Evolutionary conservation across 2,329 filamentous ascomycete species (phyloP), one percentile per base, ranked within the genome.

Genomic region (Phyllosticta citribraziliensis): DNA sequence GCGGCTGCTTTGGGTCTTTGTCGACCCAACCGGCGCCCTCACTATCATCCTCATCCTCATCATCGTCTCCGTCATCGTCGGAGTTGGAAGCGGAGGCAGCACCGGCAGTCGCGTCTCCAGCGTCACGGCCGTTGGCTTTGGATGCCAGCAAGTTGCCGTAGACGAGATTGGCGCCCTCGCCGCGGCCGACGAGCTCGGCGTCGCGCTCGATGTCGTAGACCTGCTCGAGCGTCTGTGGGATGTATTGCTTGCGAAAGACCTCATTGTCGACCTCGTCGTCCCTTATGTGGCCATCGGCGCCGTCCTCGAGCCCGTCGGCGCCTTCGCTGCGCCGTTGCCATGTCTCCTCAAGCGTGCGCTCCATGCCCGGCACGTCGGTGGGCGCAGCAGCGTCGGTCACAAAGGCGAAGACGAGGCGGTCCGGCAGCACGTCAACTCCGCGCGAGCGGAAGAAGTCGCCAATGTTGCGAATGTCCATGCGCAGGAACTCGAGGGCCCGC

Each of bases 381-480:
- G 81, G 78, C 1, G 22, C 9, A 3, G 53, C n/a, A 0, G 85
- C 87, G 10, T 85, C 78, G 0, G 86, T 90, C 69, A 97, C 85
- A 74, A 96, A 97, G 66, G 87, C 83, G 75, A 95, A 99, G 11
- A 91, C 80, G n/a, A 82, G 78, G 33, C 88, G 84, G 73, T 97
- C 93, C 1, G 86, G 77, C 2, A 99, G 80, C 0, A 85, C 88
- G 64, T 95, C 86, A 1, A 97, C 91, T 51, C 88, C 88, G 72
- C 96, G 88, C 20, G 89, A 83, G 30, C 86, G 81, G 83, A 97
- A 99, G 76, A 96, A 99, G 73, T 96, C 91, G 22, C 86, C 88
- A 1, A 96, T 85, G 70, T 99, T 99, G 80, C 97, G 97, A 75
- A 99, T 91, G 71, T 99, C 94, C 92, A 97, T 97, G 35, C 94